phyloP scores from a whole-genome alignment of 768 basidiomycete genomes.

The Bullera alba region DNA sequence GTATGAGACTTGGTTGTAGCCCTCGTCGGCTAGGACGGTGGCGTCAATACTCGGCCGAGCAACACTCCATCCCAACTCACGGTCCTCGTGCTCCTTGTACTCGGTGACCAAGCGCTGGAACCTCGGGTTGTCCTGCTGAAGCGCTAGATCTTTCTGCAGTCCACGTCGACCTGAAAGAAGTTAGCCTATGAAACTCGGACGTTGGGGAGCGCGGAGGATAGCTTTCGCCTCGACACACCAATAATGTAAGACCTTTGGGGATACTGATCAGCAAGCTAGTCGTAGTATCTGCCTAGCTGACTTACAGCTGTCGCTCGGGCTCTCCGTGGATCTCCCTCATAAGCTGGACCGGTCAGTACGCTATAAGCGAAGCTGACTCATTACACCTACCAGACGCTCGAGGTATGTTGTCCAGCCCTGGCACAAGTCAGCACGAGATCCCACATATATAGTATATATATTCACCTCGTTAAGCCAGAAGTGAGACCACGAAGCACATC shows the following conservation, averaged over 20 bases:
- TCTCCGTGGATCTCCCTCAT: conserved; percentile 64
- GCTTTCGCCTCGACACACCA: too few species aligned
- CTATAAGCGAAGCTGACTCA: too few species aligned
- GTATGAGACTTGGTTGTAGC: conserved; percentile 68
- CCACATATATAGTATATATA: background rate
- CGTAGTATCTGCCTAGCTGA: background rate
- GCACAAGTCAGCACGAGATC: background rate
- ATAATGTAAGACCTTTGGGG: conserved; percentile 29
- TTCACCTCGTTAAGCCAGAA: conserved; percentile 48
- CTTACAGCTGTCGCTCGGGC: conserved; percentile 64
- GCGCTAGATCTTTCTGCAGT: conserved; percentile 63
- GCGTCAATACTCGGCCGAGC: too few species aligned
- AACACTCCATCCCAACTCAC: background rate
- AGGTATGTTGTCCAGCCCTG: conserved; percentile 87
- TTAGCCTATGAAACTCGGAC: background rate
- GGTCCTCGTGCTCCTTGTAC: conserved; percentile 58
- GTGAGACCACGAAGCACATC: conserved; percentile 45
- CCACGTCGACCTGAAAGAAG: conserved; percentile 55
- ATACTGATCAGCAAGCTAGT: too few species aligned
- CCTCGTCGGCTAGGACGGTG: conserved; percentile 63
- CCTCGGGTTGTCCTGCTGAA: conserved; percentile 57
- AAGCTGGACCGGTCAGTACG: conserved; percentile 43
- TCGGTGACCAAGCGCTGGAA: conserved; percentile 75
- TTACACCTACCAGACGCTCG: conserved; percentile 56
- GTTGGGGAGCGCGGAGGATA: background rate